Evolutionary conservation across 2,329 filamentous ascomycete species (phyloP).

Genomic region (Pseudogymnoascus sp.): DNA sequence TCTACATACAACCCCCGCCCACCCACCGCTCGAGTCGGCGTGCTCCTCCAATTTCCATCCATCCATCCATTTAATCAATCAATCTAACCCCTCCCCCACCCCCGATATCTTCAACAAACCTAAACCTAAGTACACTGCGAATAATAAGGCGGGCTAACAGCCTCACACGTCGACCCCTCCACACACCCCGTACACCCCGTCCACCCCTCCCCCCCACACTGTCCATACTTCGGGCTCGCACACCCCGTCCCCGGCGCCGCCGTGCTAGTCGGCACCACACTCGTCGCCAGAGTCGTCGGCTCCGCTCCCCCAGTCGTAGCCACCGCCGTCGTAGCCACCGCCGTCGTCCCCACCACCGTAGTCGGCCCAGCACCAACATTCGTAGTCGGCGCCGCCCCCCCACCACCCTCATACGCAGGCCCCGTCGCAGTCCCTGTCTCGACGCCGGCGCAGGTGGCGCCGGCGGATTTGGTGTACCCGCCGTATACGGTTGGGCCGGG

Average conservation of each 20-base stretch:
- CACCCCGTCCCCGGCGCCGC: conserved; percentile 9
- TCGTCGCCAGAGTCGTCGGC: background rate
- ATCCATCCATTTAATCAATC: background rate
- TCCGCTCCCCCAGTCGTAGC: too few relatives aligned
- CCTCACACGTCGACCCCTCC: conserved; percentile 8
- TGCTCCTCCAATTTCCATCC: background rate
- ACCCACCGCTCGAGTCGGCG: too few relatives aligned
- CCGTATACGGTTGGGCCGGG: conserved; percentile 26
- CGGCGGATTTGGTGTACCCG: conserved; percentile 14
- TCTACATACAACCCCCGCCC: too few relatives aligned
- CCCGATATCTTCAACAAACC: background rate
- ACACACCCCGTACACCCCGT: conserved; percentile 13
- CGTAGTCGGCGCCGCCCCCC: background rate
- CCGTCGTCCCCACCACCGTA: background rate
- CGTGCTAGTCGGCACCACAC: background rate
- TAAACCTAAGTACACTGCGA: conserved; percentile 8
- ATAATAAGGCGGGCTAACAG: conserved; percentile 13
- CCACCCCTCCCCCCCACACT: conserved; percentile 15
- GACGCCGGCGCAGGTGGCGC: conserved; percentile 13
- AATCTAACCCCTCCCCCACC: background rate
- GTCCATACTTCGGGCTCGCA: conserved; percentile 13
- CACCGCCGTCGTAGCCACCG: background rate
- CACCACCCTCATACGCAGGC: background rate
- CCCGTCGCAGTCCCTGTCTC: conserved; percentile 12
- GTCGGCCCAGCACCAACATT: background rate